Conservation (phyloP, 1,139 yeast genomes). For the Pichia sp. region DNA sequence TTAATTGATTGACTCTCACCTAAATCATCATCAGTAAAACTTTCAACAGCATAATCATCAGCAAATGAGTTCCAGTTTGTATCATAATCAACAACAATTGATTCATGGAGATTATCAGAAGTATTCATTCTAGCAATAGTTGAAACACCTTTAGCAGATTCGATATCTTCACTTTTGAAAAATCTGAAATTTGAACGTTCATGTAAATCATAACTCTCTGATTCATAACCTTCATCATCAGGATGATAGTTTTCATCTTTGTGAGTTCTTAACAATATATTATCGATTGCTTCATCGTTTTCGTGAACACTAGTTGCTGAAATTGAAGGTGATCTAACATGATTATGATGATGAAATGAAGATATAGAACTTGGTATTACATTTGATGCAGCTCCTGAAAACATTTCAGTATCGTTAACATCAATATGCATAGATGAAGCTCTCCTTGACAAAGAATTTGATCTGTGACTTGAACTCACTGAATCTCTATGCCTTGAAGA, state of each 20-base stretch:
- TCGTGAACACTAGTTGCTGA: conserved; percentile 12
- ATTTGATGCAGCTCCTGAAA: conserved; percentile 85
- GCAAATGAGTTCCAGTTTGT: conserved; percentile 65
- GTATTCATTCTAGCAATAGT: conserved; percentile 46
- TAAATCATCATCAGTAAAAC: neutral
- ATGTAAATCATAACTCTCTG: conserved; percentile 26
- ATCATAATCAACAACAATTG: conserved; percentile 50
- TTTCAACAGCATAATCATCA: conserved; percentile 27
- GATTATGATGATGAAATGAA: conserved; percentile 60
- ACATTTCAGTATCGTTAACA: conserved; percentile 59
- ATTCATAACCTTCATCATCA: conserved; percentile 13
- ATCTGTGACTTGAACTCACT: conserved; percentile 30
- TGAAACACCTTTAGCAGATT: conserved; percentile 80
- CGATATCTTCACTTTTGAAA: conserved; percentile 77
- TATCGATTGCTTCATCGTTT: conserved; percentile 1
- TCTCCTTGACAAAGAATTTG: conserved; percentile 3
- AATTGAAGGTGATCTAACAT: conserved; percentile 19
- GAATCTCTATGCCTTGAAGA: conserved; percentile 33
- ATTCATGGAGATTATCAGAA: conserved; percentile 35
- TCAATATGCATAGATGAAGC: conserved; percentile 34
- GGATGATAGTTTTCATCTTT: neutral
- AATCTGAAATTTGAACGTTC: conserved; percentile 53
- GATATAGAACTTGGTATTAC: conserved; percentile 86
- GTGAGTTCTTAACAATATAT: conserved; percentile 1
- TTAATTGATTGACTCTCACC: neutral